phyloP scores from a whole-genome alignment of 345 rosid species.

The Camelina sativa region DNA sequence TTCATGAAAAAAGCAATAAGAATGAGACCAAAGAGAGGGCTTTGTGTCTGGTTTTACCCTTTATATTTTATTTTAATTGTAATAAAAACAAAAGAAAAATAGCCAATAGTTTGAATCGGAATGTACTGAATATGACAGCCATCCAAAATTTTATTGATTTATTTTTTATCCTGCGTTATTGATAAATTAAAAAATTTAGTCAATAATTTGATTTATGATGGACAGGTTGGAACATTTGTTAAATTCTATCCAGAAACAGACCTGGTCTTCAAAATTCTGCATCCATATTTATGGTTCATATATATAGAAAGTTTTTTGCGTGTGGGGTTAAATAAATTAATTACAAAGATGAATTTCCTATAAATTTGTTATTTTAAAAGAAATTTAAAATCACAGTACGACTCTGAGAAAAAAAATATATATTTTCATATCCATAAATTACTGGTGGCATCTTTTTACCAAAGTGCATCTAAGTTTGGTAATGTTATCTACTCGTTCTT shows the following conservation, averaged over 20 bases:
- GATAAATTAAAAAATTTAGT: background rate
- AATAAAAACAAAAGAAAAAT: constrained; percentile 28
- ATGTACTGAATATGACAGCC: constrained; percentile 52
- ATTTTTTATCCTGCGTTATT: constrained; percentile 3
- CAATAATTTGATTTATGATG: constrained; percentile 33
- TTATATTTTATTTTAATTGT: constrained; percentile 23
- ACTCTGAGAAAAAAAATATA: background rate
- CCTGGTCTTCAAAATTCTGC: constrained; percentile 45
- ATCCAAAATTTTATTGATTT: background rate
- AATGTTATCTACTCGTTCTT: background rate
- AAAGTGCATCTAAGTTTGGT: background rate
- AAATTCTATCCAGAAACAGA: constrained; percentile 39
- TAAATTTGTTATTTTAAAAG: background rate
- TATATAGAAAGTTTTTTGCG: constrained; percentile 44
- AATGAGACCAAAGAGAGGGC: constrained; percentile 45
- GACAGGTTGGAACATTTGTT: constrained; percentile 49
- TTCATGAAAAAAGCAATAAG: constrained; percentile 46
- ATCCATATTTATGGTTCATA: constrained; percentile 42
- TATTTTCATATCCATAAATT: constrained; percentile 4
- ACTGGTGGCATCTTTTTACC: background rate
- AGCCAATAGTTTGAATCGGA: constrained; percentile 47
- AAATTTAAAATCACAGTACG: background rate
- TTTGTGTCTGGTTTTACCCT: constrained; percentile 41
- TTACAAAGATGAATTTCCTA: constrained; percentile 23
- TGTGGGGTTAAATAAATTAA: constrained; percentile 41